Conservation (phyloP, 164 flowering plant species). For the Annona squamosa region DNA sequence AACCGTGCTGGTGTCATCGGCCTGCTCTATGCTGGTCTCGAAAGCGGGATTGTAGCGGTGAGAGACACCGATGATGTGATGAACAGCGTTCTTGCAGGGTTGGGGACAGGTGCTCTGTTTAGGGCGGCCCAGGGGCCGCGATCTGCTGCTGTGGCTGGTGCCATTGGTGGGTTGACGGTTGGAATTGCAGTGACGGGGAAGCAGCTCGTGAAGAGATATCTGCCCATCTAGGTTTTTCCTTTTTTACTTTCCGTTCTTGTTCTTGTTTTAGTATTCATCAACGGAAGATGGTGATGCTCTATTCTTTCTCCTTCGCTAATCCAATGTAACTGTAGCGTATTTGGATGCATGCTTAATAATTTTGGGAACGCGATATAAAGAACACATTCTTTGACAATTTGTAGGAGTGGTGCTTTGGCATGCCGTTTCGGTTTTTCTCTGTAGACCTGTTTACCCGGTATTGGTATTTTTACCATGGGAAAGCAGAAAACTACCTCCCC, state of each 20-base stretch:
- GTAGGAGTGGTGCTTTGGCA: not conserved
- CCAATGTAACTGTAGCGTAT: not conserved
- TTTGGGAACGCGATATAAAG: not conserved
- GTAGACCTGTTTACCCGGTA: not conserved
- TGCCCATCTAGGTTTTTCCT: constrained; percentile 30
- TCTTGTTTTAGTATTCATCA: not conserved
- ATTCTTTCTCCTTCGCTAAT: not conserved
- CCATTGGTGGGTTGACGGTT: constrained; percentile 47
- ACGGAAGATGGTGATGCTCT: not conserved
- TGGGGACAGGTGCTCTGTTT: constrained; percentile 54
- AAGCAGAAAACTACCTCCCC: too few species aligned
- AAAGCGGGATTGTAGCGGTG: constrained; percentile 43
- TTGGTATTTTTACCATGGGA: too few species aligned
- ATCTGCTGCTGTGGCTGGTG: constrained; percentile 64
- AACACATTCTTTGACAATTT: not conserved
- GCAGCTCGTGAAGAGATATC: constrained; percentile 49
- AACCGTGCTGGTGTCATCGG: constrained; percentile 68
- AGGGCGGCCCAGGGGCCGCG: constrained; percentile 56
- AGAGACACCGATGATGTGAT: constrained; percentile 50
- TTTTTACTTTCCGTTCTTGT: not conserved
- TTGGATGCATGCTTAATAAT: not conserved
- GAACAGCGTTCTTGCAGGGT: constrained; percentile 58
- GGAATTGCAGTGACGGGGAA: constrained; percentile 47
- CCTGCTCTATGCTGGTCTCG: constrained; percentile 63
- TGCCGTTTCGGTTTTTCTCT: not conserved